Percentiles rank a stretch among this genome's conserved stretches.
phyloP scores from a whole-genome alignment of 306 rosid genomes.

The Cucurbita maxima region DNA sequence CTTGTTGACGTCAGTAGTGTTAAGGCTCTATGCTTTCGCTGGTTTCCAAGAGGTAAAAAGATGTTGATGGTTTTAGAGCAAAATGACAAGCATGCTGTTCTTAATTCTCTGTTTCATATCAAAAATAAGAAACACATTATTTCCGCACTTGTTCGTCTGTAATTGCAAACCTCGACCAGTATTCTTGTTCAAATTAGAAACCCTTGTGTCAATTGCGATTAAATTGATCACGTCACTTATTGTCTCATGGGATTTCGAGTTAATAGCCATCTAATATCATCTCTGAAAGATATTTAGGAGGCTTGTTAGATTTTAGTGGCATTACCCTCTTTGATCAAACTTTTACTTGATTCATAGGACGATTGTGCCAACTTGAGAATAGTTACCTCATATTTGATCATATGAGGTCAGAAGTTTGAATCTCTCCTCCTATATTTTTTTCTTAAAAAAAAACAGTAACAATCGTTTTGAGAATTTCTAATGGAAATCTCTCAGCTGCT shows the following conservation, averaged over 20 bases:
- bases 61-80: not conserved
- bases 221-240: not conserved
- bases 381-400: no score
- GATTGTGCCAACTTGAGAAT: no score
- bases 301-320: not conserved
- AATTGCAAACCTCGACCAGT: not conserved
- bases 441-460: not conserved
- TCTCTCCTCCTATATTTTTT: no score
- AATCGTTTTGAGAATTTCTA: not conserved
- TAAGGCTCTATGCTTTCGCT: conserved; percentile 69
- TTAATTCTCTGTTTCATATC: not conserved
- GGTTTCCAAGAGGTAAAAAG: conserved; percentile 81
- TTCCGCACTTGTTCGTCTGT: not conserved
- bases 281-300: not conserved
- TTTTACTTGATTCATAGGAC: not conserved
- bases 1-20: conserved; percentile 92
- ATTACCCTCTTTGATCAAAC: not conserved
- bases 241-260: not conserved
- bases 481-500: not conserved
- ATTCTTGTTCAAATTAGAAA: not conserved
- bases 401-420: no score
- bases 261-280: not conserved
- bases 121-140: not conserved
- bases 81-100: not conserved
- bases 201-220: not conserved